Percentiles rank a stretch among this genome's conserved stretches.
Conservation (phyloP, 192 early-diverging fungal genomes). For the Rhizophagus clarus region DNA sequence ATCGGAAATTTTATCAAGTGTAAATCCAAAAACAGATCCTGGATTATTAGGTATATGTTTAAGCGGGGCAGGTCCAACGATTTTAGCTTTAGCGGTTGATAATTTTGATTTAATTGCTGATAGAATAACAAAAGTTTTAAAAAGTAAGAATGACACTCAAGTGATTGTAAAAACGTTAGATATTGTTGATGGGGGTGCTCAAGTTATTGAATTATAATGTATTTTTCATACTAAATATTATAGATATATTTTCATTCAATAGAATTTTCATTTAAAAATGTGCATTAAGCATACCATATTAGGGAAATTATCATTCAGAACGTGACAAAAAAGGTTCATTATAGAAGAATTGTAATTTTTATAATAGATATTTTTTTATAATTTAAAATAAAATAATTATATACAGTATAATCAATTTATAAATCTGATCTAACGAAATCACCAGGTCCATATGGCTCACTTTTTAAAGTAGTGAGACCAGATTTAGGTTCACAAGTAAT, state of each 20-base stretch:
- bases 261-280: too few relatives aligned
- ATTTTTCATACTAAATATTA: too few relatives aligned
- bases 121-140: constrained; percentile 64
- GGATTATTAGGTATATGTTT: constrained; percentile 93
- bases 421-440: constrained; percentile 81
- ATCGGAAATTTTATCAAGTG: constrained; percentile 76
- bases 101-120: constrained; percentile 87
- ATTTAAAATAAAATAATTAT: not conserved
- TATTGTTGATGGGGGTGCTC: constrained; percentile 59
- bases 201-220: not conserved
- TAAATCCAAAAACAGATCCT: constrained; percentile 71
- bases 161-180: constrained; percentile 64
- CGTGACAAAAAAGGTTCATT: too few relatives aligned
- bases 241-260: too few relatives aligned
- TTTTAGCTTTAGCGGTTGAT: constrained; percentile 82
- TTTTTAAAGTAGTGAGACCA: constrained; percentile 80
- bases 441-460: constrained; percentile 90
- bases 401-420: constrained; percentile 40
- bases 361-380: too few relatives aligned
- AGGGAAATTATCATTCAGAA: too few relatives aligned
- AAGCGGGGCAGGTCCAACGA: constrained; percentile 96
- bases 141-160: constrained; percentile 47
- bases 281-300: too few relatives aligned
- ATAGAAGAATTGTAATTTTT: too few relatives aligned
- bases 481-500: constrained; percentile 86